A percentile compares a stretch with the other conserved stretches of the same genome.
Conservation (phyloP, 1,284 basidiomycete species). For the Ustilago shanxiensis region DNA sequence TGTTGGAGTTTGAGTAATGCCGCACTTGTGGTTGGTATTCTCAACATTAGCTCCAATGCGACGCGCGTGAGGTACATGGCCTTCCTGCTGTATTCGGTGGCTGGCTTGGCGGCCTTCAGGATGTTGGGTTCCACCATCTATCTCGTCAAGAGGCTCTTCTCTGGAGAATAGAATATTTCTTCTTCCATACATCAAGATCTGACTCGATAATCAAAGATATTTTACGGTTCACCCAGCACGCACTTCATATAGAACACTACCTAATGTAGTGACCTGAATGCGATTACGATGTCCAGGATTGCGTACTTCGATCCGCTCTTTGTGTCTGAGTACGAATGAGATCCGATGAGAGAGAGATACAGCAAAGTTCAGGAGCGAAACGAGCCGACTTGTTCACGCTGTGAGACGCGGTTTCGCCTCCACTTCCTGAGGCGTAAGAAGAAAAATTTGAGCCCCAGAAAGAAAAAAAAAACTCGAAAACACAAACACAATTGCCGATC, state of each 20-base stretch:
- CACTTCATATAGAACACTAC: neutral
- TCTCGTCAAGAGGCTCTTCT: constrained; percentile 60
- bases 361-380: no score
- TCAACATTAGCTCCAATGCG: constrained; percentile 54
- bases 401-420: constrained; percentile 10
- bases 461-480: neutral
- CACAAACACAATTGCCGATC: constrained; percentile 6
- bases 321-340: neutral
- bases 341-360: neutral
- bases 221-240: neutral
- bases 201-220: neutral
- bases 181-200: neutral
- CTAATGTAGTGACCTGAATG: neutral
- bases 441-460: constrained; percentile 20
- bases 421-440: constrained; percentile 11
- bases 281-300: neutral
- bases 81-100: constrained; percentile 64
- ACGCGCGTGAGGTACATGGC: constrained; percentile 65
- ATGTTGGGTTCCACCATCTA: constrained; percentile 56
- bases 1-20: constrained; percentile 75
- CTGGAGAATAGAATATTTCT: constrained; percentile 49
- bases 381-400: neutral
- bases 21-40: constrained; percentile 63
- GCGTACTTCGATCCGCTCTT: neutral
- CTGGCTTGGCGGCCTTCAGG: constrained; percentile 60